Evolutionary conservation across 495 filamentous ascomycete genomes (phyloP).

Genomic region (Penicillium atrosanguineum): DNA sequence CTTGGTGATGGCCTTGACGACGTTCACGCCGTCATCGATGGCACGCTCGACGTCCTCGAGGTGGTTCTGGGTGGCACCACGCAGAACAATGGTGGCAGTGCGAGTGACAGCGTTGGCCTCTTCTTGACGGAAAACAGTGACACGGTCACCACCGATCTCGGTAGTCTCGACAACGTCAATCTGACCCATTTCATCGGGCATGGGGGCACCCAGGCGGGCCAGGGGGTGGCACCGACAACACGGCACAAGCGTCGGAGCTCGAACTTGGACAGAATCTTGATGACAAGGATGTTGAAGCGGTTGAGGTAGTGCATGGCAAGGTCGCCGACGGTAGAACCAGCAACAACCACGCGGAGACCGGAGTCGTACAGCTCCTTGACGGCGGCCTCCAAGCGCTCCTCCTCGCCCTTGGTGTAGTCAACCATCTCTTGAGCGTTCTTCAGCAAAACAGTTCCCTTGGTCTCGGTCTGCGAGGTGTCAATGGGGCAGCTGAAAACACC

Average conservation of each 20-base stretch:
- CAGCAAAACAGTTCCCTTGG: slow-evolving; percentile 98
- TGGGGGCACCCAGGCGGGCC: slow-evolving; percentile 91
- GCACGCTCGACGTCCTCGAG: slow-evolving; percentile 96
- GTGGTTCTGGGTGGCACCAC: slow-evolving; percentile 96
- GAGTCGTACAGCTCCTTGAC: slow-evolving; percentile 97
- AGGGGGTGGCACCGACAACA: slow-evolving; percentile 95
- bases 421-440: slow-evolving; percentile 99
- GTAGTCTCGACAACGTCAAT: slow-evolving; percentile 95
- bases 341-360: slow-evolving; percentile 86
- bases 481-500: slow-evolving; percentile 95
- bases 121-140: slow-evolving; percentile 98
- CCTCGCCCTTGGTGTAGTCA: slow-evolving; percentile 96
- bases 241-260: slow-evolving; percentile 91
- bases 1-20: slow-evolving; percentile 96
- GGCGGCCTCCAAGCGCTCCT: slow-evolving; percentile 79
- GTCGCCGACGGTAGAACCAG: slow-evolving; percentile 88
- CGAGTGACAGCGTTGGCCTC: slow-evolving; percentile 83
- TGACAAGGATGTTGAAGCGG: slow-evolving; percentile 89
- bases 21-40: slow-evolving; percentile 97
- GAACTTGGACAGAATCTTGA: slow-evolving; percentile 98
- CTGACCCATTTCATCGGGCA: slow-evolving; percentile 98
- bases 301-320: slow-evolving; percentile 97
- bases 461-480: slow-evolving; percentile 95
- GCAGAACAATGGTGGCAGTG: slow-evolving; percentile 91
- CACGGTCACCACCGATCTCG: slow-evolving; percentile 97